Evolutionary conservation across 2,329 filamentous ascomycete genomes (phyloP), one percentile per base, ranked within the genome.

Genomic region (Fusarium sp.): DNA sequence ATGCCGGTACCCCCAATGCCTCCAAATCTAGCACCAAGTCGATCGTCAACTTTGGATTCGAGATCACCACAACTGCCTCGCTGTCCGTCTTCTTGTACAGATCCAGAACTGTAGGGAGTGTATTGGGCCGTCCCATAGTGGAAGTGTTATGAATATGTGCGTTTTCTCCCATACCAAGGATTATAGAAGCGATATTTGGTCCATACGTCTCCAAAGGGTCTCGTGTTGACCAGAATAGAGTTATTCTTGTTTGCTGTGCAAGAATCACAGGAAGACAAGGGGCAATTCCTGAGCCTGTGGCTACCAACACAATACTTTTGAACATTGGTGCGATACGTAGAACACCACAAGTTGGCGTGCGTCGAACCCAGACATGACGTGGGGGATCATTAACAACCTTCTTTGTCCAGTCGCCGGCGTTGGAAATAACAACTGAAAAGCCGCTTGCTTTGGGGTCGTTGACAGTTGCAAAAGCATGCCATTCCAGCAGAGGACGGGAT

Each of bases 381-480:
- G 89, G 89, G 3, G 86, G 86, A 32, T 82, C 78, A 34, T 82
- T 78, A 77, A 92, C 91, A 39, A 80, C 77, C 0, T 89, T 91
- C 87, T 69, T 69, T 1, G 68, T 71, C 68, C 90, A 92, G 78
- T 92, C 89, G 14, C 90, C 90, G 4, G 88, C 89, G 63, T 87
- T 88, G 51, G 89, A 90, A 36, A 92, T 81, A 32, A 92, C 78
- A 23, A 89, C 80, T 0, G 88, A 90, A 77, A 89, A 91, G 17
- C 85, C 87, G 4, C 40, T 62, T 10, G 65, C 56, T 21, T 77
- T 75, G 1, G 84, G 81, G 63, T 86, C 83, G 3, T 89, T 86
- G 56, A 92, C 89, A 0, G 88, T 88, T 24, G 90, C 90, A 72
- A 93, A 93, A 3, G 87, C 83, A 76, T 93, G 90, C 82, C 88